Evolutionary conservation across 176 grass and related monocot genomes (phyloP), one percentile per base, ranked within the genome.

Genomic region (Aegilops bicornis): DNA sequence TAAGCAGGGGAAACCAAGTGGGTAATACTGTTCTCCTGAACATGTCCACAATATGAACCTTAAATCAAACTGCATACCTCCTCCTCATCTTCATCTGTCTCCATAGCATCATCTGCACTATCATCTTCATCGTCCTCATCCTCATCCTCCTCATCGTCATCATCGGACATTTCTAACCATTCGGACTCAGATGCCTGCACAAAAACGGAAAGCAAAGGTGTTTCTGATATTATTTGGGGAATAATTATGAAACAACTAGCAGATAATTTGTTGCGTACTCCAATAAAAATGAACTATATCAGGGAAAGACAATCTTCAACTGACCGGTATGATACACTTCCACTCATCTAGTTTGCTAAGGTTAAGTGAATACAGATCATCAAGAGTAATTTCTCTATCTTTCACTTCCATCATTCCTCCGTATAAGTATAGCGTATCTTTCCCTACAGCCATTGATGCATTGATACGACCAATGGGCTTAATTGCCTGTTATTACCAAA

Each of bases 341-440:
- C 96, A 98, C 81, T 98, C 96, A 82, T 98, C 96, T 77, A 98
- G 90, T 81, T 98, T 98, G 69, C 93, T 95, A 65, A 98, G 96
- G 79, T 98, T 98, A 66, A 98, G 93, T 43, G 93, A 94, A 89
- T 98, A 98, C 25, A 98, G 52, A 91, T 98, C 96, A 91, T 98
- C 96, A 69, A 98, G 96, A 52, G 96, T 95, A 88, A 98, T 94
- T 66, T 98, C 96, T 89, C 78, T 91, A 89, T 98, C 96, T 88
- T 95, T 98, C 17, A 95, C 84, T 91, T 98, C 96, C 96, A 98
- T 95, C 90, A 93, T 95, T 77, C 96, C 96, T 60, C 96, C 96
- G 79, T 98, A 98, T 78, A 98, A 86, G 82, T 98, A 98, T 69
- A 98, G 89, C 0, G 66, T 89, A 85, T 98, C 96, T 86, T 95